Base-by-base conservation (phyloP, 2,329 filamentous ascomycete species). In the Sclerotinia borealis region DNA sequence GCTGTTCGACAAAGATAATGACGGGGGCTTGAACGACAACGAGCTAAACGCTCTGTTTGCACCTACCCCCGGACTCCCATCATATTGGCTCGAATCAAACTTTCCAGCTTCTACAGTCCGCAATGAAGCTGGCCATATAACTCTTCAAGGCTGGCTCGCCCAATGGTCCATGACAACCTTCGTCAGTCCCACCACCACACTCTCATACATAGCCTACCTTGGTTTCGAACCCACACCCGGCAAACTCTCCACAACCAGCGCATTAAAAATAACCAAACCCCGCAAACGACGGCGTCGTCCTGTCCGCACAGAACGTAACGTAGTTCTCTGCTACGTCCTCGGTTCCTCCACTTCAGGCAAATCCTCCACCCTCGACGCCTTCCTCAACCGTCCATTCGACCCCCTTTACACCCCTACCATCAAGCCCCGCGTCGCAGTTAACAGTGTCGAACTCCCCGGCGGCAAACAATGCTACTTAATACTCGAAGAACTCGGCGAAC, bases 151-250 rank as follows among this genome's bases (percentile, higher is more conserved):
- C 2, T 99, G 95, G 95, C 84, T 99, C 43, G 95, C 95, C 4
- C 95, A 99, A 72, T 99, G 95, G 95, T 97, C 93, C 75, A 99
- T 99, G 95, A 99, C 95, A 0, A 99, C 95, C 0, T 99, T 98
- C 72, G 86, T 96, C 65, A 93, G 96, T 63, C 93, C 95, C 15
- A 96, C 95, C 74, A 97, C 92, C 0, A 98, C 95, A 0, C 82
- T 99, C 4, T 93, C 96, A 70, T 99, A 99, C 75, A 85, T 99
- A 2, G 95, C 95, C 3, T 97, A 97, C 74, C 86, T 99, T 2
- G 95, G 95, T 1, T 99, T 97, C 72, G 95, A 98, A 74, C 88
- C 91, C 2, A 80, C 85, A 2, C 90, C 89, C 69, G 91, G 90
- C 69, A 80, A 84, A n/a, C 89, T 89, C 45, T 87, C 88, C 0